Conservation (phyloP, 257 asterid genomes). For the Prunella vulgaris region DNA sequence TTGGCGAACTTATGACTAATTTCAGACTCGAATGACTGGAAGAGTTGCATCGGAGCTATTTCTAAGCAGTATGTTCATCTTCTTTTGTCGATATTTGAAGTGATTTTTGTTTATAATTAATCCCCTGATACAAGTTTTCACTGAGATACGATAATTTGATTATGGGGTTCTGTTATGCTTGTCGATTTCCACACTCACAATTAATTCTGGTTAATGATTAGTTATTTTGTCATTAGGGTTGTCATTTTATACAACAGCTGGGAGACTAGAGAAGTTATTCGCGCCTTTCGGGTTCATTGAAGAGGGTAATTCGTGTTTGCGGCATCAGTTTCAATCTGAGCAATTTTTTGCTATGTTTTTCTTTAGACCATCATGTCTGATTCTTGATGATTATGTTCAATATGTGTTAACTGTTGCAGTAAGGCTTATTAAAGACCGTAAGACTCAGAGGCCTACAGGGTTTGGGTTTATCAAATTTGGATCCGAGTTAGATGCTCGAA, state of each 20-base stretch:
- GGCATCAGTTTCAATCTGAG: neutral
- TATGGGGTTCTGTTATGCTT: neutral
- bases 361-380: neutral
- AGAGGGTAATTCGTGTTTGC: constrained; percentile 41
- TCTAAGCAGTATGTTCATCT: constrained; percentile 48
- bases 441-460: constrained; percentile 64
- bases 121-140: too few species aligned
- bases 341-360: constrained; percentile 2
- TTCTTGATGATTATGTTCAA: neutral
- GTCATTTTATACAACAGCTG: constrained; percentile 62
- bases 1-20: constrained; percentile 13
- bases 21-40: constrained; percentile 37
- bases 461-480: constrained; percentile 69
- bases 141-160: neutral
- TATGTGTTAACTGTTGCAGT: constrained; percentile 30
- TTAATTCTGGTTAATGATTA: neutral
- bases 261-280: constrained; percentile 48
- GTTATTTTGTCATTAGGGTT: constrained; percentile 40
- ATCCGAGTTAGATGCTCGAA: constrained; percentile 50
- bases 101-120: too few species aligned
- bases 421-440: constrained; percentile 59
- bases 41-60: constrained; percentile 49
- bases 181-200: neutral
- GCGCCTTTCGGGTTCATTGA: constrained; percentile 55
- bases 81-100: neutral